Conservation (phyloP, 2,329 filamentous ascomycete species). For the Chrysoporthe puriensis region DNA sequence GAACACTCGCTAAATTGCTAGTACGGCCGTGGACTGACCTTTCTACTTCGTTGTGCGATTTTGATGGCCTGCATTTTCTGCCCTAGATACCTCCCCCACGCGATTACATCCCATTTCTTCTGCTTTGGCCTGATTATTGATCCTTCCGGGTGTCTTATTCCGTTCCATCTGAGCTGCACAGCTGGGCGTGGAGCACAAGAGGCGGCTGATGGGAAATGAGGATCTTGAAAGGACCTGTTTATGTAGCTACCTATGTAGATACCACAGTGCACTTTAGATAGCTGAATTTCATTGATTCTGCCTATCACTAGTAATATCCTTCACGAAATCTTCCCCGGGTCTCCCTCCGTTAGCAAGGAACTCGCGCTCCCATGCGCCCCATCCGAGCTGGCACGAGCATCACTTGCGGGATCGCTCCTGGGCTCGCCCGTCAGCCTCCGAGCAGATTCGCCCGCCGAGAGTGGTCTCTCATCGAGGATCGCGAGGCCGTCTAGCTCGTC, state of each 20-base stretch:
- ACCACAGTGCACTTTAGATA: conserved; percentile 5
- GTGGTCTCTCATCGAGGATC: no score
- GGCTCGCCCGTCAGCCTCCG: no score
- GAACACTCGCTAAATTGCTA: not conserved
- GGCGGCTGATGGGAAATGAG: not conserved
- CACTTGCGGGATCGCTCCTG: no score
- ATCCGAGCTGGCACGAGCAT: no score
- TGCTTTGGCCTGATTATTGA: conserved; percentile 9
- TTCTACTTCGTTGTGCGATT: conserved; percentile 7
- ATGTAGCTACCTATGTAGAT: conserved; percentile 5
- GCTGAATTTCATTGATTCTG: not conserved
- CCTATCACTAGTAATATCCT: no score
- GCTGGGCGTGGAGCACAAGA: not conserved
- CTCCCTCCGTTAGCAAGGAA: no score
- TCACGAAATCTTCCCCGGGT: no score
- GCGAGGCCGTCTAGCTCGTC: no score
- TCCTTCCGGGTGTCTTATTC: not conserved
- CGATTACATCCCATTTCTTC: conserved; percentile 16
- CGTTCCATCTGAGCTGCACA: not conserved
- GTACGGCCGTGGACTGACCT: not conserved
- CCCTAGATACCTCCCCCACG: conserved; percentile 27
- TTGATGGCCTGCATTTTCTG: conserved; percentile 7
- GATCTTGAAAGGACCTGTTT: not conserved
- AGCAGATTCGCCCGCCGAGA: no score
- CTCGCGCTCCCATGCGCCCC: no score